Base-by-base conservation (phyloP, 129 eudicot genomes). In the Escallonia herrerae region DNA sequence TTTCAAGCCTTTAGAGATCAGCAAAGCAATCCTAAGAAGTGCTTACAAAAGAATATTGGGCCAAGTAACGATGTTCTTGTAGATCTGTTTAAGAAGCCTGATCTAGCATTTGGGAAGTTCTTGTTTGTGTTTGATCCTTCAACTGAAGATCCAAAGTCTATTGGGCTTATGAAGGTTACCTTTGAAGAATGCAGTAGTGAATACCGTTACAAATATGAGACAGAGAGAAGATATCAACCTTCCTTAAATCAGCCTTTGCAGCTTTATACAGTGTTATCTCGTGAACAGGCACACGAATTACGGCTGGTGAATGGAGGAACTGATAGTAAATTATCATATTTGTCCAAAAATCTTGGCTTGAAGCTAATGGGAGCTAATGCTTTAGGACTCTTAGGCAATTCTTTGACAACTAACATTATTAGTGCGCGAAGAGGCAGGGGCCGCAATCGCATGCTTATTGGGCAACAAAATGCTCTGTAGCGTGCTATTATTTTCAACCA, bases 231-330 rank as follows among this genome's bases (percentile, higher is more conserved):
- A 49, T 53, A 61, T 58, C 72, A 71, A 69, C 64, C 65, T 60
- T 57, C 64, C 33, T 59, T 64, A 51, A 57, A 70, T 10, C 82
- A 69, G 41, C 77, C 79, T 38, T 40, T 91, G 74, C 86, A 71
- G 71, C 96, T 91, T 46, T 91, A 83, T 72, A 64, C 89, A 64
- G 47, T 80, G 57, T 64, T 86, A 68, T 76, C 98, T 10, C 85
- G 83, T 63, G 91, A 77, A 74, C 98, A 83, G 74, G 96, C 89
- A 54, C 69, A 73, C 7, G 84, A 88, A 65, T 60, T 93, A 82
- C 81, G 80, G 72, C 81, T 62, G 15, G 79, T 79, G 56, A 52
- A 39, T 11, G 96, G 87, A 43, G 87, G 73, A 52, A 74, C 66
- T 54, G 73, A 65, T 53, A 65, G 68, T 60, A 74, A 73, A 60